phyloP scores from a whole-genome alignment of 2,329 filamentous ascomycete species.

The Claviceps pusilla region DNA sequence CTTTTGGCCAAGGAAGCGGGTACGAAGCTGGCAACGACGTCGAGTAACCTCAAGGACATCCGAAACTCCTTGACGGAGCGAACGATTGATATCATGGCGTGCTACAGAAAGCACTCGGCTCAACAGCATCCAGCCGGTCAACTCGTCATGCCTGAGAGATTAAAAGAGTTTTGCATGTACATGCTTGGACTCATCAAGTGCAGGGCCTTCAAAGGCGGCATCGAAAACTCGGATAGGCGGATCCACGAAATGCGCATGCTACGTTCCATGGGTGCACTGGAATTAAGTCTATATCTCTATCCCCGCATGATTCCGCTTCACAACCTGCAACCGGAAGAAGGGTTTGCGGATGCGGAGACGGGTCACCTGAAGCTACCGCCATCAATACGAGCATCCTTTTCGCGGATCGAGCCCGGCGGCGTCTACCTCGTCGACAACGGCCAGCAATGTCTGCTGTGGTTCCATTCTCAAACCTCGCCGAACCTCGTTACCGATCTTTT shows the following conservation, averaged over 20 bases:
- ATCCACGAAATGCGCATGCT: constrained; percentile 87
- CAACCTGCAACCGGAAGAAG: constrained; percentile 73
- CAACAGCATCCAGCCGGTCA: constrained; percentile 77
- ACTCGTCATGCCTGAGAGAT: constrained; percentile 83
- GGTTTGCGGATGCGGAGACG: constrained; percentile 75
- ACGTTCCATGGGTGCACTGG: constrained; percentile 69
- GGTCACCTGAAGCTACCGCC: constrained; percentile 78
- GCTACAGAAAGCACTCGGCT: constrained; percentile 85
- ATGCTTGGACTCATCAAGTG: constrained; percentile 81
- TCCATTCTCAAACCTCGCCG: constrained; percentile 82
- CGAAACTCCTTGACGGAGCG: constrained; percentile 73
- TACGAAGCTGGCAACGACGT: constrained; percentile 60
- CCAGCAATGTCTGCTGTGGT: constrained; percentile 80
- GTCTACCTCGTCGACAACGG: constrained; percentile 94
- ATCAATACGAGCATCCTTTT: constrained; percentile 67
- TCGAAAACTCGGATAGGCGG: constrained; percentile 77
- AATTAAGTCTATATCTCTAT: constrained; percentile 85
- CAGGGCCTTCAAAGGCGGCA: constrained; percentile 82
- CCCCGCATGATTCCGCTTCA: constrained; percentile 86
- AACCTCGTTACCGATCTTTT: constrained; percentile 86
- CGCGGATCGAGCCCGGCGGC: constrained; percentile 78
- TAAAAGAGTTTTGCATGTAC: constrained; percentile 96
- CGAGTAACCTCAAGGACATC: constrained; percentile 67
- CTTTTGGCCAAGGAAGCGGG: constrained; percentile 89
- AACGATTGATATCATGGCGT: constrained; percentile 79